Evolutionary conservation across 2,329 filamentous ascomycete species (phyloP).

Genomic region (Aureobasidium sp.): DNA sequence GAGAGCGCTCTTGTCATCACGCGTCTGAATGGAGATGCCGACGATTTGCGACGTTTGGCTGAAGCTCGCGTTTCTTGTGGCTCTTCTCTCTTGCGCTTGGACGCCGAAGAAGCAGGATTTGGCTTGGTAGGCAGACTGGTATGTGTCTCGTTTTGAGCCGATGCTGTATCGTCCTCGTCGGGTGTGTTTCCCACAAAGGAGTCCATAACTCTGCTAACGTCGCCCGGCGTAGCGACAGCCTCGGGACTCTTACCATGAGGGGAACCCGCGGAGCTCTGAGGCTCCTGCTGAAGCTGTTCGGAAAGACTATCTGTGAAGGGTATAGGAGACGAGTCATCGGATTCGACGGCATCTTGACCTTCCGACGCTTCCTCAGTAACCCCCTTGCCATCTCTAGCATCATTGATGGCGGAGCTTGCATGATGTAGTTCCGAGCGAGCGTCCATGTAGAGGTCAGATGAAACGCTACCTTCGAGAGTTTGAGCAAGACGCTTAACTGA

Average conservation of each 20-base stretch:
- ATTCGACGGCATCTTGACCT: background rate
- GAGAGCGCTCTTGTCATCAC: conserved; percentile 14
- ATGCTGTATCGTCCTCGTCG: background rate
- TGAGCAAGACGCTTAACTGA: background rate
- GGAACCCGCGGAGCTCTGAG: background rate
- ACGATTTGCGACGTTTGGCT: conserved; percentile 20
- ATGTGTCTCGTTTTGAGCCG: background rate
- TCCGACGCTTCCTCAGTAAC: background rate
- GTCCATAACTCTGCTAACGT: conserved; percentile 27
- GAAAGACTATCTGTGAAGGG: background rate
- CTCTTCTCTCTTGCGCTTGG: conserved; percentile 1
- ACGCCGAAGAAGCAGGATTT: background rate
- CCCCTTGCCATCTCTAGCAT: too few relatives aligned
- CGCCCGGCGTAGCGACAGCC: conserved; percentile 17
- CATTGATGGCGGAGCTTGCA: background rate
- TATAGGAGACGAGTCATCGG: background rate
- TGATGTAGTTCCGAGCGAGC: background rate
- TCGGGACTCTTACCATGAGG: background rate
- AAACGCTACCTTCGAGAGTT: background rate
- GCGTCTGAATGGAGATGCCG: conserved; percentile 22
- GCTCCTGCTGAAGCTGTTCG: background rate
- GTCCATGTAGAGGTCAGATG: background rate
- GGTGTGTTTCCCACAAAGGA: conserved; percentile 24
- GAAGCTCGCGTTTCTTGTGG: background rate
- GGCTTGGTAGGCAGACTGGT: background rate